Percentiles rank a stretch among this genome's conserved stretches.
Conservation (phyloP, 2,329 filamentous ascomycete genomes). For the Podosphaera xanthii region DNA sequence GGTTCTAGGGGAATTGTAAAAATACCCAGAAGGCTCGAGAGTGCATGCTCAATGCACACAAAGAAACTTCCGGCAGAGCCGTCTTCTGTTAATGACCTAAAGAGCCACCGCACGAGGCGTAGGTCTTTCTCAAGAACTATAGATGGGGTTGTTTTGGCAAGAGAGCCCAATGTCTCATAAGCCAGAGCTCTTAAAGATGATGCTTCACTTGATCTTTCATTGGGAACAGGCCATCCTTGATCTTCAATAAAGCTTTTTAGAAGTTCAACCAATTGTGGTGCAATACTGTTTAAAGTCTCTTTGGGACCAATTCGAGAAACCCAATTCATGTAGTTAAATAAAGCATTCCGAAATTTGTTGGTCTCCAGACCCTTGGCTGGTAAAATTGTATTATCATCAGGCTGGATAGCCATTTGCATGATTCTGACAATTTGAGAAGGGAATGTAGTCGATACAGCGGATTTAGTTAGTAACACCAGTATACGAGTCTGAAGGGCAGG, state of each 20-base stretch:
- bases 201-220: conserved; percentile 34
- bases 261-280: conserved; percentile 41
- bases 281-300: conserved; percentile 39
- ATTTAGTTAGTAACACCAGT: conserved; percentile 53
- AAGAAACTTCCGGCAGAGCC: conserved; percentile 48
- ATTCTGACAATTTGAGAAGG: conserved; percentile 43
- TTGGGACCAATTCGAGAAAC: conserved; percentile 49
- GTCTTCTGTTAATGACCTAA: conserved; percentile 63
- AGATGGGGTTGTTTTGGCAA: conserved; percentile 42
- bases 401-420: conserved; percentile 40
- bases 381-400: conserved; percentile 17
- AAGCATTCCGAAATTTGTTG: conserved; percentile 54
- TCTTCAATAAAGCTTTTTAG: conserved; percentile 52
- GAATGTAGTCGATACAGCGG: conserved; percentile 47
- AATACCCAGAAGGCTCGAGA: conserved; percentile 52
- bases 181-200: conserved; percentile 51
- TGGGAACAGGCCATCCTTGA: conserved; percentile 61
- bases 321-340: conserved; percentile 76
- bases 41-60: conserved; percentile 70
- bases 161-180: conserved; percentile 74
- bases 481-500: conserved; percentile 57
- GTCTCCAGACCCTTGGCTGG: conserved; percentile 29
- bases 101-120: conserved; percentile 51
- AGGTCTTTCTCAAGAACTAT: conserved; percentile 27
- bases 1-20: conserved; percentile 22